A percentile compares a stretch with the other conserved stretches of the same genome.
Conservation (phyloP, 805 yeast genomes). For the Tetrapisispora taiwanensis region DNA sequence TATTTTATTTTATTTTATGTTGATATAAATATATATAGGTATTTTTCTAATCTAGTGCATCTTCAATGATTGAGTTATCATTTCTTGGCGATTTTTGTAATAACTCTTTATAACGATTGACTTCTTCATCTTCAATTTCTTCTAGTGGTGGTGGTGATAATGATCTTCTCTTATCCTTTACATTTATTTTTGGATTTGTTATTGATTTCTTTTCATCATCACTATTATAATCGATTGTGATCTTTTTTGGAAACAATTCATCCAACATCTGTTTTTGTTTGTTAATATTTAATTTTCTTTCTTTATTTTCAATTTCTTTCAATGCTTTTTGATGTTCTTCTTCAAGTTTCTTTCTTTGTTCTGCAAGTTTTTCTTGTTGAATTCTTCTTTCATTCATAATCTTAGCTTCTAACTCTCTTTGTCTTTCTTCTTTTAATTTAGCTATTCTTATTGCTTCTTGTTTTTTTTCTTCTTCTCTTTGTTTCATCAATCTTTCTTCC, state of each 20-base stretch:
- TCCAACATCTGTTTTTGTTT: slow-evolving; percentile 4
- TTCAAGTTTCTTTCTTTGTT: neutral
- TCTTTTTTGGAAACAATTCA: slow-evolving; percentile 2
- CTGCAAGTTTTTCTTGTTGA: neutral
- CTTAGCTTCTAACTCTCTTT: slow-evolving; percentile 2
- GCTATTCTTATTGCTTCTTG: slow-evolving; percentile 1
- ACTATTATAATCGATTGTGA: slow-evolving; percentile 1
- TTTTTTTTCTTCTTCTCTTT: slow-evolving; percentile 3
- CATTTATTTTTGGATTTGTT: neutral
- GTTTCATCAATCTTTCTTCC: neutral
- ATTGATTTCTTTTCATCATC: neutral
- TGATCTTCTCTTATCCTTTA: neutral
- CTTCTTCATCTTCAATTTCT: slow-evolving; percentile 29
- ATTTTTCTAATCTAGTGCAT: slow-evolving; percentile 4
- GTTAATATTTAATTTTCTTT: neutral
- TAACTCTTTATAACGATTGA: slow-evolving; percentile 19
- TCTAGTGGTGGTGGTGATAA: slow-evolving; percentile 20
- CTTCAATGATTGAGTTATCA: slow-evolving; percentile 22
- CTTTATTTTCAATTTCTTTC: neutral
- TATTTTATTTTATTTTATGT: too few species aligned
- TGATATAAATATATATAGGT: too few species aligned
- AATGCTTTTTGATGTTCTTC: slow-evolving; percentile 1
- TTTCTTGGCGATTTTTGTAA: slow-evolving; percentile 18
- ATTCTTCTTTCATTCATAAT: neutral
- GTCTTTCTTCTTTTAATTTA: slow-evolving; percentile 1